Conservation (phyloP, 352 stramenopile species). For the Pythium insidiosum region DNA sequence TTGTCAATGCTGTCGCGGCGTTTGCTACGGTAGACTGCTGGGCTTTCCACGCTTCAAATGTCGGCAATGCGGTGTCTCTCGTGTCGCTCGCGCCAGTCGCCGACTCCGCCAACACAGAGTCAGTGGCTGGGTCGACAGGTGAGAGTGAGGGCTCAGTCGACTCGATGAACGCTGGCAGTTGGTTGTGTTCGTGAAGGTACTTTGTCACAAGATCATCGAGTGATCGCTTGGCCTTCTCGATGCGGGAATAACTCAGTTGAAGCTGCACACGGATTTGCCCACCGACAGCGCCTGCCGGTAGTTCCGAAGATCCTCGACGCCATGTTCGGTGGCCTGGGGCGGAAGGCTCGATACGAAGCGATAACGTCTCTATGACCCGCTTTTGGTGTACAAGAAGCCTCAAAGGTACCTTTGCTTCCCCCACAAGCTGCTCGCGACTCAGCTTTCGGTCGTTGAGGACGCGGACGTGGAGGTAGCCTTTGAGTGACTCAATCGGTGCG, state of each 20-base stretch:
- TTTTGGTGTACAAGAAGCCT: slow-evolving; percentile 57
- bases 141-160: slow-evolving; percentile 9
- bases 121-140: neutral
- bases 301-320: neutral
- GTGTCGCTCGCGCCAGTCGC: neutral
- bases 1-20: no score
- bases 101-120: neutral
- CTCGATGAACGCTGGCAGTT: slow-evolving; percentile 58
- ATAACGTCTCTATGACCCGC: slow-evolving; percentile 49
- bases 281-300: slow-evolving; percentile 13
- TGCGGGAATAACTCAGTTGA: slow-evolving; percentile 48
- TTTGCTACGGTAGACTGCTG: slow-evolving; percentile 1
- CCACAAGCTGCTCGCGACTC: slow-evolving; percentile 56
- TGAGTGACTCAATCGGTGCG: slow-evolving; percentile 45
- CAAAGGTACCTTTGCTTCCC: slow-evolving; percentile 56
- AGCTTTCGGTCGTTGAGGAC: slow-evolving; percentile 66
- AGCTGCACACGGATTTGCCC: slow-evolving; percentile 46
- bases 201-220: slow-evolving; percentile 54
- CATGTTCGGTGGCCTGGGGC: neutral
- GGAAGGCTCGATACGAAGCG: slow-evolving; percentile 20
- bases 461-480: slow-evolving; percentile 51
- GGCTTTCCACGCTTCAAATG: slow-evolving; percentile 18
- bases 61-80: slow-evolving; percentile 2
- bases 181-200: slow-evolving; percentile 39
- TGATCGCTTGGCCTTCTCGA: slow-evolving; percentile 48